Percentiles rank a stretch among this genome's conserved stretches.
These are phyloP conservation scores for Rauvolfia tetraphylla DNA, from an alignment of 257 asterid genomes.

Conservation along the genomic window DNA sequence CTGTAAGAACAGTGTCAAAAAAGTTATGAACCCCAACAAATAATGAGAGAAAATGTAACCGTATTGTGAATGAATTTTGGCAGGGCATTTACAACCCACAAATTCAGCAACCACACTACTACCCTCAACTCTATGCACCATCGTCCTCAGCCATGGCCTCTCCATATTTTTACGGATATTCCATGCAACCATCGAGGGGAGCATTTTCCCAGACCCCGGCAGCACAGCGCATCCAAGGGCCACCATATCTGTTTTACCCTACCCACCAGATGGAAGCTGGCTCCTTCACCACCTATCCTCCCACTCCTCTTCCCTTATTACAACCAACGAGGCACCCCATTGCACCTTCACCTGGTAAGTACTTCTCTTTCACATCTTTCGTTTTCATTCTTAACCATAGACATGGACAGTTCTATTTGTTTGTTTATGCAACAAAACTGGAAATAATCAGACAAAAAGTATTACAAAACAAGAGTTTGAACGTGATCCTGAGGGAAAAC, in stretches of 20 bases:
- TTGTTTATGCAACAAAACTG: not conserved
- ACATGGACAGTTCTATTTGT: not conserved
- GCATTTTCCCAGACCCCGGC: slow-evolving; percentile 46
- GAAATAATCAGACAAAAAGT: not conserved
- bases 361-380: not conserved
- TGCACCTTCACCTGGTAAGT: slow-evolving; percentile 59
- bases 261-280: slow-evolving; percentile 40
- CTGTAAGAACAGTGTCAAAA: not conserved
- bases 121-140: slow-evolving; percentile 58
- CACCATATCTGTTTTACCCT: slow-evolving; percentile 77
- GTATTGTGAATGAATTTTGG: not conserved
- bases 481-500: not conserved
- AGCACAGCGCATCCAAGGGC: slow-evolving; percentile 63
- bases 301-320: slow-evolving; percentile 38
- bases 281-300: slow-evolving; percentile 38
- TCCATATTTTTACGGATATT: slow-evolving; percentile 73
- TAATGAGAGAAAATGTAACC: not conserved
- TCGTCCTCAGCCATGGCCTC: slow-evolving; percentile 56
- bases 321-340: slow-evolving; percentile 55
- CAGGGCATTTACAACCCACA: slow-evolving; percentile 80
- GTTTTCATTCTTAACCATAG: not conserved
- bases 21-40: not conserved
- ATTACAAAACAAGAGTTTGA: not conserved
- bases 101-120: slow-evolving; percentile 68
- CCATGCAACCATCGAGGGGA: slow-evolving; percentile 58